A percentile compares a stretch with the other conserved stretches of the same genome.
These are phyloP conservation scores for Leishmania amazonensis DNA, from an alignment of 208 protist species.

Conservation along the genomic window DNA sequence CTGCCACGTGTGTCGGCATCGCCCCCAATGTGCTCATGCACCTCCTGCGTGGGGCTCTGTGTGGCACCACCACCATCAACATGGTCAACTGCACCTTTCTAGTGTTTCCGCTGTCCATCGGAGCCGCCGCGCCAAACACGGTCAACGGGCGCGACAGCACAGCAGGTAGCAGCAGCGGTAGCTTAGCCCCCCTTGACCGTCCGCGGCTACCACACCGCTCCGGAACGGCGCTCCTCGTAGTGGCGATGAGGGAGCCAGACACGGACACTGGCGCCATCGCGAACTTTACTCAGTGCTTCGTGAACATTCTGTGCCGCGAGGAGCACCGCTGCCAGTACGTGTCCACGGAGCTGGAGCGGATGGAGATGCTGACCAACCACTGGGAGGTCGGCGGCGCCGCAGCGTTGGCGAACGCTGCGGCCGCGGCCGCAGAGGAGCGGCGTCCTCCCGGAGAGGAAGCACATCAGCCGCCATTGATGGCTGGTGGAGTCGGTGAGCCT, in stretches of 20 bases:
- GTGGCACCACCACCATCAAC: slow-evolving; percentile 67
- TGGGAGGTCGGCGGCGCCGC: slow-evolving; percentile 33
- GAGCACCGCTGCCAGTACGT: slow-evolving; percentile 66
- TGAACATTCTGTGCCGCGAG: slow-evolving; percentile 83
- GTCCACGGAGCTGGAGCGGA: slow-evolving; percentile 44
- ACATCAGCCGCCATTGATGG: not conserved
- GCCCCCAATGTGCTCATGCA: slow-evolving; percentile 61
- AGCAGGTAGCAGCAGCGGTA: slow-evolving; percentile 3
- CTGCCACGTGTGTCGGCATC: slow-evolving; percentile 69
- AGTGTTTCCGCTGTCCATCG: slow-evolving; percentile 51
- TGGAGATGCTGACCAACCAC: slow-evolving; percentile 48
- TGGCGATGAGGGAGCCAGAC: slow-evolving; percentile 74
- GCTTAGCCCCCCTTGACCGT: slow-evolving; percentile 12
- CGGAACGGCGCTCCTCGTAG: slow-evolving; percentile 53
- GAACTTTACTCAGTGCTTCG: slow-evolving; percentile 81
- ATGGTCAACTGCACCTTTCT: slow-evolving; percentile 78
- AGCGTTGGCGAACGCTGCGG: slow-evolving; percentile 27
- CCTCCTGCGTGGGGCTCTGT: slow-evolving; percentile 57
- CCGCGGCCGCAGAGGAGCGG: not conserved
- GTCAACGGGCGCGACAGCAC: not conserved
- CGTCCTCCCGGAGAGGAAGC: not conserved
- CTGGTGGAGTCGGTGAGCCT: not conserved
- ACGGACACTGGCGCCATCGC: slow-evolving; percentile 56
- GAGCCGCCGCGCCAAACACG: not conserved
- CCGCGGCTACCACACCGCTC: slow-evolving; percentile 12